These are phyloP conservation scores for Mortierella sp. DNA, from an alignment of 371 early-diverging fungal genomes.

Conservation along the genomic window DNA sequence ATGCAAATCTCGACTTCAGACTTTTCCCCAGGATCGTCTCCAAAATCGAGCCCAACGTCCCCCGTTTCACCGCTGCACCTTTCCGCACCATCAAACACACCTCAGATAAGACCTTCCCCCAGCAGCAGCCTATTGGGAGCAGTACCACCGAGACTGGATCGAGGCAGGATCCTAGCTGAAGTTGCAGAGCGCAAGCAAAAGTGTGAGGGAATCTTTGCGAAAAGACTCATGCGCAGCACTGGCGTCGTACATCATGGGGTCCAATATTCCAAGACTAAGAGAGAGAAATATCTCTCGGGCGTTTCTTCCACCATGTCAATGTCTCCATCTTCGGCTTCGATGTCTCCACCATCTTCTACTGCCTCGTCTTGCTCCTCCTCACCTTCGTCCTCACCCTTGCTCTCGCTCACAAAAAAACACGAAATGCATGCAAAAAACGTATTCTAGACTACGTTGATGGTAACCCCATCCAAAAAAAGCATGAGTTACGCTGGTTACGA, in stretches of 20 bases:
- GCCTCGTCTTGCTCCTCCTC: neutral
- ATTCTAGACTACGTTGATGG: too few relatives aligned
- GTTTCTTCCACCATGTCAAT: neutral
- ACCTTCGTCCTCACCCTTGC: neutral
- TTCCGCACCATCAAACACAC: neutral
- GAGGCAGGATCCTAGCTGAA: slow-evolving; percentile 8
- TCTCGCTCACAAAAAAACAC: too few relatives aligned
- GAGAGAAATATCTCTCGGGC: too few relatives aligned
- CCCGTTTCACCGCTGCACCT: neutral
- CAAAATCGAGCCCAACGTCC: neutral
- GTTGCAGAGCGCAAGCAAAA: slow-evolving; percentile 20
- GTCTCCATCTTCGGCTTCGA: neutral
- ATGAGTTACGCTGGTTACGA: too few relatives aligned
- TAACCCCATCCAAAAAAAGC: too few relatives aligned
- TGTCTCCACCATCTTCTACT: neutral
- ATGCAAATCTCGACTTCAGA: neutral
- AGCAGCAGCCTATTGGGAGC: neutral
- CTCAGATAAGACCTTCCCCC: neutral
- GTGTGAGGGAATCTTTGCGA: neutral
- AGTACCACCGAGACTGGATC: slow-evolving; percentile 7
- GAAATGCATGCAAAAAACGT: too few relatives aligned
- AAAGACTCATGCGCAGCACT: neutral
- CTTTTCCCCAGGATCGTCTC: neutral
- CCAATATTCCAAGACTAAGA: neutral
- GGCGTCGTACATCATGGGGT: neutral